Percentiles rank a stretch among this genome's conserved stretches.
Conservation (phyloP, 2,329 filamentous ascomycete genomes). For the Aspergillus sp. region DNA sequence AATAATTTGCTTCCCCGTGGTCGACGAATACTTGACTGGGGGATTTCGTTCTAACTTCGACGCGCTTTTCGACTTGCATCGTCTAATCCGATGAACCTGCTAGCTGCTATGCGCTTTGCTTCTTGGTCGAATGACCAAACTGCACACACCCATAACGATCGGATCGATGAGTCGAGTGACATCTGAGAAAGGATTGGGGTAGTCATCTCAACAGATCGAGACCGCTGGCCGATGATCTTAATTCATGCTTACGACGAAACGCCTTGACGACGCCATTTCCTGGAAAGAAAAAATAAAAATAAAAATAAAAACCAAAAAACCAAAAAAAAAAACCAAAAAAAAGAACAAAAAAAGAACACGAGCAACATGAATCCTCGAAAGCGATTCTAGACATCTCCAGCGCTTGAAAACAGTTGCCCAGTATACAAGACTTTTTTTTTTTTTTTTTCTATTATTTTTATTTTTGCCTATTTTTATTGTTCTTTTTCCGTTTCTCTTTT, state of each 20-base stretch:
- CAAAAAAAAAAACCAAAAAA: too few relatives aligned
- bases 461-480: constrained; percentile 6
- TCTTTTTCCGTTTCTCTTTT: constrained; percentile 4
- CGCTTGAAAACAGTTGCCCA: neutral
- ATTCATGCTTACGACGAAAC: constrained; percentile 9
- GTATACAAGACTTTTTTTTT: constrained; percentile 1
- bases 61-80: too few relatives aligned
- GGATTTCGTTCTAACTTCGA: too few relatives aligned
- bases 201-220: neutral
- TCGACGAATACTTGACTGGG: constrained; percentile 10
- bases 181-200: neutral
- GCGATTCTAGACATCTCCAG: neutral
- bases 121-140: neutral
- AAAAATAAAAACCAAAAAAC: too few relatives aligned
- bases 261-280: constrained; percentile 1
- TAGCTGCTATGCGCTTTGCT: neutral
- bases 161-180: neutral
- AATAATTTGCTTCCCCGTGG: constrained; percentile 11
- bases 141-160: too few relatives aligned
- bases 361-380: neutral
- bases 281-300: neutral
- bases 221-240: neutral
- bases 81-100: too few relatives aligned
- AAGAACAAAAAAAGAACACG: neutral
- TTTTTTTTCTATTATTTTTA: constrained; percentile 2